phyloP scores from a whole-genome alignment of 2,329 filamentous ascomycete species.

The Microdochium bolleyi region DNA sequence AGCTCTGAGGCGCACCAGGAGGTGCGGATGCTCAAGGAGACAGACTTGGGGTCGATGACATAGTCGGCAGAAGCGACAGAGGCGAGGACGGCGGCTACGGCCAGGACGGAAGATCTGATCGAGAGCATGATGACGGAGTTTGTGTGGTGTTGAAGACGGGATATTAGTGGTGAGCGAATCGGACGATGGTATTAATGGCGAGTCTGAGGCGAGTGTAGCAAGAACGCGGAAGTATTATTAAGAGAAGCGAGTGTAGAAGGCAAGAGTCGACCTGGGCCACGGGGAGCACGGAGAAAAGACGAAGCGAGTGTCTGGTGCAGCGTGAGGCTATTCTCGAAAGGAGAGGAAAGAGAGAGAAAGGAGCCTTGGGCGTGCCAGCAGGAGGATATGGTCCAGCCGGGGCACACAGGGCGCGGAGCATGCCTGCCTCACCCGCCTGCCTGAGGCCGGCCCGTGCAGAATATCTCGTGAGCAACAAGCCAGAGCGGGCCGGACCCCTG shows the following conservation, averaged over 20 bases:
- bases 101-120: conserved; percentile 42
- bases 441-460: neutral
- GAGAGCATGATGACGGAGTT: conserved; percentile 39
- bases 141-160: neutral
- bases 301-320: neutral
- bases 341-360: conserved; percentile 6
- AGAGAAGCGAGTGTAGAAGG: neutral
- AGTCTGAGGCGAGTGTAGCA: neutral
- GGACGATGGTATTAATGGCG: neutral
- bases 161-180: neutral
- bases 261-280: neutral
- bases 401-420: neutral
- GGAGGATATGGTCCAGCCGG: neutral
- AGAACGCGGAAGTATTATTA: neutral
- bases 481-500: neutral
- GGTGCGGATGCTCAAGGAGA: conserved; percentile 41
- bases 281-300: neutral
- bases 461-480: neutral
- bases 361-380: conserved; percentile 1
- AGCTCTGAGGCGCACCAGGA: conserved; percentile 59
- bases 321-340: neutral
- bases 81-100: conserved; percentile 44
- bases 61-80: conserved; percentile 48
- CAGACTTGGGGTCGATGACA: conserved; percentile 52
- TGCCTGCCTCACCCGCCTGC: too few relatives aligned